Evolutionary conservation across 2,329 filamentous ascomycete species (phyloP).

Genomic region (Talaromyces sp.): DNA sequence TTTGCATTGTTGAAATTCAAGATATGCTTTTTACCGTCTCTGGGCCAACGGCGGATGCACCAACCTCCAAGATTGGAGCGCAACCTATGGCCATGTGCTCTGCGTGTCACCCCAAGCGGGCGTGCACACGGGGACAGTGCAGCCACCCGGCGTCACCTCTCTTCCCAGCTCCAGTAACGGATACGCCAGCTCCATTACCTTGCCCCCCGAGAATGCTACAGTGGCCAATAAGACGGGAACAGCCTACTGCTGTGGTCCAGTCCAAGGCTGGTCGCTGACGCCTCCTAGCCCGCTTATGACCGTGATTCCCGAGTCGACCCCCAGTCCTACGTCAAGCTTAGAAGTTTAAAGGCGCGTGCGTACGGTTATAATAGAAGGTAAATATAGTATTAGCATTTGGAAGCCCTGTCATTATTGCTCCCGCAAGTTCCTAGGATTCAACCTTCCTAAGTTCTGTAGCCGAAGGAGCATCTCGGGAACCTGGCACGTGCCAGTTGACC

Average conservation of each 20-base stretch:
- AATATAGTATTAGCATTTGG: too few relatives aligned
- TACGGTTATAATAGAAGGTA: too few relatives aligned
- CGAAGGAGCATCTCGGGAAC: too few relatives aligned
- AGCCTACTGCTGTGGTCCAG: constrained; percentile 24
- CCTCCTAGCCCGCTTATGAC: background rate
- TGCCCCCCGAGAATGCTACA: constrained; percentile 23
- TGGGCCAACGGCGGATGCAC: constrained; percentile 17
- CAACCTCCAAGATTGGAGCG: constrained; percentile 12
- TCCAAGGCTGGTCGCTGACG: background rate
- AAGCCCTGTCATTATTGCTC: too few relatives aligned
- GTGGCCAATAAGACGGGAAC: constrained; percentile 22
- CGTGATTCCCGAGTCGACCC: background rate
- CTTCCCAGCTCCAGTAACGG: constrained; percentile 3
- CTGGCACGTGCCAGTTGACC: too few relatives aligned
- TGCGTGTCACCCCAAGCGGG: constrained; percentile 19
- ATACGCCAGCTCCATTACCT: background rate
- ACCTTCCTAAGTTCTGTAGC: too few relatives aligned
- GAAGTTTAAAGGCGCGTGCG: too few relatives aligned
- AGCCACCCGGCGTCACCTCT: background rate
- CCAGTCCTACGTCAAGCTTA: too few relatives aligned
- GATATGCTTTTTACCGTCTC: too few relatives aligned
- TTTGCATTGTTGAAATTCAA: too few relatives aligned
- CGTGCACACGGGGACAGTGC: background rate
- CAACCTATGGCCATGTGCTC: constrained; percentile 13
- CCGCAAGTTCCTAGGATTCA: too few relatives aligned